Percentiles rank a stretch among this genome's conserved stretches.
Evolutionary conservation across 2,329 filamentous ascomycete species (phyloP).

Genomic region (Zymoseptoria crescenta): DNA sequence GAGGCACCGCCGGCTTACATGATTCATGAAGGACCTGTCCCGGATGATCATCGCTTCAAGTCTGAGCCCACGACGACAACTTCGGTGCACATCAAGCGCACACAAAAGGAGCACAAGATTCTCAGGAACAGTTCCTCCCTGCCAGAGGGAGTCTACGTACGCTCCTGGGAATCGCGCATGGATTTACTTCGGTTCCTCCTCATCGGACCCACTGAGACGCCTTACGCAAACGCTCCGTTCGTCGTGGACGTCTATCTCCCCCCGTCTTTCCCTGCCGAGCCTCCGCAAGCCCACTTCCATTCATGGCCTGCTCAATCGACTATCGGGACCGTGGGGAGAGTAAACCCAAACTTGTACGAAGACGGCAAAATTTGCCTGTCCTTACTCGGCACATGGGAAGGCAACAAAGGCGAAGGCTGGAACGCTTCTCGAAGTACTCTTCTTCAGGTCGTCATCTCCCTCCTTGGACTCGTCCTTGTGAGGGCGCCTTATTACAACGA

Average conservation of each 20-base stretch:
- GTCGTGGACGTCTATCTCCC: constrained; percentile 51
- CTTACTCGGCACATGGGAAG: constrained; percentile 53
- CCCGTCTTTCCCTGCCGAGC: constrained; percentile 42
- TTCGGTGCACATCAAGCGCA: constrained; percentile 40
- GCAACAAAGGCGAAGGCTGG: constrained; percentile 49
- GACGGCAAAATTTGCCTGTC: constrained; percentile 55
- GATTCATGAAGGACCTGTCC: constrained; percentile 37
- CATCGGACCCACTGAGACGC: constrained; percentile 51
- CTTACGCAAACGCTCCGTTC: constrained; percentile 54
- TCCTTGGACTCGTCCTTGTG: constrained; percentile 38
- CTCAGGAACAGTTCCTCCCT: constrained; percentile 41
- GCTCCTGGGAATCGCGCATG: constrained; percentile 52
- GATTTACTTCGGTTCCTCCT: constrained; percentile 53
- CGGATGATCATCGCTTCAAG: constrained; percentile 38
- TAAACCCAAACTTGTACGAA: constrained; percentile 58
- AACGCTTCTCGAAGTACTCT: constrained; percentile 45
- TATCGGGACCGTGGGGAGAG: constrained; percentile 23
- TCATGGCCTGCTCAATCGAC: constrained; percentile 40
- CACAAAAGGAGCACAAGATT: constrained; percentile 53
- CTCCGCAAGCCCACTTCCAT: constrained; percentile 52
- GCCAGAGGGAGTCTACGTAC: constrained; percentile 49
- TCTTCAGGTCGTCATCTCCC: constrained; percentile 38
- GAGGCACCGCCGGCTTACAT: constrained; percentile 18
- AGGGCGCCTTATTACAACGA: constrained; percentile 57
- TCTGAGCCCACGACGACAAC: constrained; percentile 16